Conservation (phyloP, 768 basidiomycete genomes). For the Strobilomyces confusus region DNA sequence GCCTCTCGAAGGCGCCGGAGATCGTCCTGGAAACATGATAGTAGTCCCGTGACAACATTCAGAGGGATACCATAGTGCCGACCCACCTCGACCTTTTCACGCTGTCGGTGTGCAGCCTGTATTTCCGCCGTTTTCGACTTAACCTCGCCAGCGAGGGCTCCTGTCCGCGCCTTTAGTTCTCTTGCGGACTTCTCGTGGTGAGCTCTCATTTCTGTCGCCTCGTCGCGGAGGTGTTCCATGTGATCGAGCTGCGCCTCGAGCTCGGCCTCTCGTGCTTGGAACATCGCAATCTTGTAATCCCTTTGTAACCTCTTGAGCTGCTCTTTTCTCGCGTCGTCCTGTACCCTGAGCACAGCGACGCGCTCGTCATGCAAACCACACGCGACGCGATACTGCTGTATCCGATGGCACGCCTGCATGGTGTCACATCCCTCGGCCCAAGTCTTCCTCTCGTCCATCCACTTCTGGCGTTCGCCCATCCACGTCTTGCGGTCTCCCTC, state of each 20-base stretch:
- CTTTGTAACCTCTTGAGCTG: constrained; percentile 56
- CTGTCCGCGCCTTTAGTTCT: constrained; percentile 29
- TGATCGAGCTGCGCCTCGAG: constrained; percentile 51
- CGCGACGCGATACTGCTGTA: constrained; percentile 57
- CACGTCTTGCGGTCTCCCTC: constrained; percentile 26
- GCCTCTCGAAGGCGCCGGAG: constrained; percentile 44
- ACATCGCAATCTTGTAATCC: constrained; percentile 65
- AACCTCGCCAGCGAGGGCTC: constrained; percentile 34
- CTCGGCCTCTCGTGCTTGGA: constrained; percentile 59
- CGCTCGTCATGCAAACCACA: constrained; percentile 54
- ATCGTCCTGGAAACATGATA: constrained; percentile 31
- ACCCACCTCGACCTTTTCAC: constrained; percentile 45
- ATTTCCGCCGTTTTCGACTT: constrained; percentile 40
- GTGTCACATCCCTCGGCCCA: constrained; percentile 65
- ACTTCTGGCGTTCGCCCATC: constrained; percentile 32
- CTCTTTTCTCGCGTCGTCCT: constrained; percentile 52
- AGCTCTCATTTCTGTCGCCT: constrained; percentile 12
- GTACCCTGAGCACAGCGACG: constrained; percentile 47
- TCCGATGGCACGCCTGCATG: constrained; percentile 58
- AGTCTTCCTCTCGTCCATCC: constrained; percentile 49
- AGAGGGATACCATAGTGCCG: neutral
- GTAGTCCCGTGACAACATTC: neutral
- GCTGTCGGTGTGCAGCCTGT: constrained; percentile 38
- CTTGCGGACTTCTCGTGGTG: constrained; percentile 28
- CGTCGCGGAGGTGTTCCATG: constrained; percentile 46